Evolutionary conservation across 1,284 basidiomycete species (phyloP).

Genomic region (Cryptococcus hybrid): DNA sequence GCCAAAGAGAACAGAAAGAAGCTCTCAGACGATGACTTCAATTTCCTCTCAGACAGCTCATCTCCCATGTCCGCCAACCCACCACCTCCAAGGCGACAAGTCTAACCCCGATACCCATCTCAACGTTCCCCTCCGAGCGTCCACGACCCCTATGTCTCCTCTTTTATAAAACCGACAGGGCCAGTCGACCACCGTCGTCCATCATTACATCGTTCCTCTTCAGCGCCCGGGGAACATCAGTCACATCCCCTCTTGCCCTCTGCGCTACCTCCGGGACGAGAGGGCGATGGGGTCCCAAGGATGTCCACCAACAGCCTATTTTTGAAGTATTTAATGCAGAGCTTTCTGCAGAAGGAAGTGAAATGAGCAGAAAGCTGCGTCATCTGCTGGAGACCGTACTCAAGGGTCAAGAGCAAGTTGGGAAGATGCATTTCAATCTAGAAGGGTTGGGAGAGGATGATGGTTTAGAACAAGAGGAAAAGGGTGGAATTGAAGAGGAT

Average conservation of each 20-base stretch:
- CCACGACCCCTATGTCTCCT: conserved; percentile 16
- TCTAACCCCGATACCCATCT: background rate
- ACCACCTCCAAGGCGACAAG: background rate
- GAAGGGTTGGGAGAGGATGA: conserved; percentile 16
- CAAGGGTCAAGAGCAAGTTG: conserved; percentile 31
- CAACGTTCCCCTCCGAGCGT: conserved; percentile 12
- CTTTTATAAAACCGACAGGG: conserved; percentile 8
- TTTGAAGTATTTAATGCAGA: conserved; percentile 37
- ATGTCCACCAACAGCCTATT: conserved; percentile 18
- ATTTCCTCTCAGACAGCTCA: background rate
- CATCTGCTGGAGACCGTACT: conserved; percentile 30
- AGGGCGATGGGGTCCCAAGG: background rate
- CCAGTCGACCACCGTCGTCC: conserved; percentile 2
- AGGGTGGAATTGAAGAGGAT: conserved; percentile 1
- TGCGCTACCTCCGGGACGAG: conserved; percentile 2
- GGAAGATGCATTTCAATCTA: conserved; percentile 29
- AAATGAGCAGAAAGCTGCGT: conserved; percentile 26
- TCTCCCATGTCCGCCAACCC: background rate
- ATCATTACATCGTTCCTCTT: conserved; percentile 7
- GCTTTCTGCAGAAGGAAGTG: conserved; percentile 14
- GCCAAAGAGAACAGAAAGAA: background rate
- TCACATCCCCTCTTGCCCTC: conserved; percentile 5
- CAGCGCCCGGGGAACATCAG: conserved; percentile 8
- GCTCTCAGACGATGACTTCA: background rate
- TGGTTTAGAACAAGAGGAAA: conserved; percentile 1